phyloP scores from a whole-genome alignment of 2,329 filamentous ascomycete species.

The Fusarium transvaalense region DNA sequence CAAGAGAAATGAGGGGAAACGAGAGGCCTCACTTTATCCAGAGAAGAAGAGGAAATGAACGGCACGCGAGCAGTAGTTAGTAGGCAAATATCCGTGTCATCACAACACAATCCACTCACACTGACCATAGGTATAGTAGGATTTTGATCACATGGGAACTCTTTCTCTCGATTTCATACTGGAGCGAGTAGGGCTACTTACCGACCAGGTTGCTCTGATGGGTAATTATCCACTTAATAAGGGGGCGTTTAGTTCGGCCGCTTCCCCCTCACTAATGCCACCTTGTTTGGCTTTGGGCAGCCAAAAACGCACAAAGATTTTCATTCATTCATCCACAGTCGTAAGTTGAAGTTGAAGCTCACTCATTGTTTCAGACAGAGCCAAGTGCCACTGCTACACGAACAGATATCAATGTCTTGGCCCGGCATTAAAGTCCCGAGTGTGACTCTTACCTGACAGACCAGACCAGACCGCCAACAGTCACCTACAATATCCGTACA shows the following conservation, averaged over 20 bases:
- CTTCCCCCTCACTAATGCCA: constrained; percentile 48
- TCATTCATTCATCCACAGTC: background rate
- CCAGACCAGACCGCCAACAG: constrained; percentile 28
- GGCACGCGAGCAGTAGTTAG: constrained; percentile 19
- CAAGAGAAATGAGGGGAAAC: constrained; percentile 17
- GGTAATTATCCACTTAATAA: constrained; percentile 45
- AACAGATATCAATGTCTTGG: constrained; percentile 27
- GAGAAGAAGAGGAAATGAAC: constrained; percentile 28
- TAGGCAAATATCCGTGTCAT: background rate
- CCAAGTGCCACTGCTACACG: background rate
- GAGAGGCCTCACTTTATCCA: constrained; percentile 36
- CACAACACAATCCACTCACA: constrained; percentile 34
- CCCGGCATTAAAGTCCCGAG: constrained; percentile 38
- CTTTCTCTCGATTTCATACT: constrained; percentile 25
- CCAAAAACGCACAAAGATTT: constrained; percentile 27
- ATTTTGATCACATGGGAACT: constrained; percentile 43
- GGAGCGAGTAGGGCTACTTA: constrained; percentile 32
- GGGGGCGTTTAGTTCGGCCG: constrained; percentile 33
- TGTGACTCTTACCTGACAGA: constrained; percentile 32
- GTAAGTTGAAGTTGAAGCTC: constrained; percentile 20
- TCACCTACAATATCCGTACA: background rate
- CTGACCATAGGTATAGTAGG: constrained; percentile 11
- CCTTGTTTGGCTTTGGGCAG: constrained; percentile 45
- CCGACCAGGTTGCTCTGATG: constrained; percentile 27
- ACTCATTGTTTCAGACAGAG: background rate